Evolutionary conservation across 2,329 filamentous ascomycete genomes (phyloP).

Genomic region (Exophiala xenobiotica): DNA sequence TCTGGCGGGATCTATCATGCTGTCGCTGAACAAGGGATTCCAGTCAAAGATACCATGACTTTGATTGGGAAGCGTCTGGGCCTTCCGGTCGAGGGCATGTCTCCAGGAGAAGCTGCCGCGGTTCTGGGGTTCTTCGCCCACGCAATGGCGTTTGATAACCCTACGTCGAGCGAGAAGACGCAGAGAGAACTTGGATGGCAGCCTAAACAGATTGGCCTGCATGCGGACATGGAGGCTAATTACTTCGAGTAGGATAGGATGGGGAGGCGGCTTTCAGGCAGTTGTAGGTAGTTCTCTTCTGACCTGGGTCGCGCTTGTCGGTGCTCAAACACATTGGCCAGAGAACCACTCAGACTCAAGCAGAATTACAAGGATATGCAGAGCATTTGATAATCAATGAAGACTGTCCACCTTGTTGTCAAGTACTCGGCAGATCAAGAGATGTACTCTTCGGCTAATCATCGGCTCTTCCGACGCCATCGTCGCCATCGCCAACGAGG

Average conservation of each 20-base stretch:
- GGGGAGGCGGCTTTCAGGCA: no score
- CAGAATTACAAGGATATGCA: no score
- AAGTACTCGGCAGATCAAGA: no score
- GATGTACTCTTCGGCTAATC: neutral
- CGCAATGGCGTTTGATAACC: conserved; percentile 34
- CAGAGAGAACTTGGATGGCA: conserved; percentile 39
- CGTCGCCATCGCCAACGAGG: no score
- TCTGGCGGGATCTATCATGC: conserved; percentile 41
- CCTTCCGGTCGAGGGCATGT: conserved; percentile 35
- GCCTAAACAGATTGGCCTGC: conserved; percentile 28
- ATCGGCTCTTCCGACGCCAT: no score
- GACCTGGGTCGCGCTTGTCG: no score
- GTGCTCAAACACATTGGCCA: no score
- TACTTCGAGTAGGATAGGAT: conserved; percentile 23
- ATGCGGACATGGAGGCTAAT: conserved; percentile 35
- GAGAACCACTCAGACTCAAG: no score
- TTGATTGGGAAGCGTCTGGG: conserved; percentile 39
- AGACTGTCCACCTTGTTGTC: neutral
- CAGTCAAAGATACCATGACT: conserved; percentile 38
- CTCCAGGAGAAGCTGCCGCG: conserved; percentile 32
- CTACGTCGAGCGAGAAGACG: conserved; percentile 40
- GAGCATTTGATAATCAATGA: no score
- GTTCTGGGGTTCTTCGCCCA: conserved; percentile 35
- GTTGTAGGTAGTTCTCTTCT: no score
- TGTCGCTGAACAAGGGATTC: conserved; percentile 38